Base-by-base conservation (phyloP, 306 rosid genomes). In the Sicyos baderoa region DNA sequence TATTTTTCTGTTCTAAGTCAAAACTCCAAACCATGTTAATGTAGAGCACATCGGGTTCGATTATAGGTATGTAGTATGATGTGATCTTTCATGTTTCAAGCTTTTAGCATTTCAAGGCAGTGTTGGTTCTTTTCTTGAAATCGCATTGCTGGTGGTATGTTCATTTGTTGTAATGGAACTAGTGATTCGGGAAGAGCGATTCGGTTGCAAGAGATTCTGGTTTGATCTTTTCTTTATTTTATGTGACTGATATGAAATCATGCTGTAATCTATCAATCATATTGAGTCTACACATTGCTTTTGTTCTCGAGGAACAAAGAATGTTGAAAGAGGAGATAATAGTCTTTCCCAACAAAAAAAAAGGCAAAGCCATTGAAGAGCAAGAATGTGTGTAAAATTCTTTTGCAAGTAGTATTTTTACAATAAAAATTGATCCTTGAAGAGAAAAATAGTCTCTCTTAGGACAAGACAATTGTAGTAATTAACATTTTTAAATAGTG, bases 1-100 rank as follows among this genome's bases (percentile, higher is more conserved):
- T n/a, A 25, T 45, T 48, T 15, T 12, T n/a, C n/a, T 16, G 27
- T 22, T 44, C 12, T 0, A 21, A 48, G 56, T 67, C 42, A 13
- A 21, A 66, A 64, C 54, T 64, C 70, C 21, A 42, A 64, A 64
- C 23, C 54, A 19, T 48, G 55, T 66, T 66, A 22, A 66, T 66
- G 71, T 66, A 66, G 35, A 29, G 37, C 3, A 65, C 32, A 47
- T 0, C 71, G 11, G 12, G 51, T 66, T 45, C 42, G 2, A 12
- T 45, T 66, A 42, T 47, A 47, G 32, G 35, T 64, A 44, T 42
- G 70, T 64, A 64, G 47, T 61, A n/a, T 19, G 53, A 21, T 64
- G 19, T 64, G 70, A 44, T 19, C 27, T 63, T 37, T 37, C 21
- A 37, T 59, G 5, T 59, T 0, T 14, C 8, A 2, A 40, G 11